phyloP scores from a whole-genome alignment of 495 filamentous ascomycete genomes.

The Penicillium silybi region DNA sequence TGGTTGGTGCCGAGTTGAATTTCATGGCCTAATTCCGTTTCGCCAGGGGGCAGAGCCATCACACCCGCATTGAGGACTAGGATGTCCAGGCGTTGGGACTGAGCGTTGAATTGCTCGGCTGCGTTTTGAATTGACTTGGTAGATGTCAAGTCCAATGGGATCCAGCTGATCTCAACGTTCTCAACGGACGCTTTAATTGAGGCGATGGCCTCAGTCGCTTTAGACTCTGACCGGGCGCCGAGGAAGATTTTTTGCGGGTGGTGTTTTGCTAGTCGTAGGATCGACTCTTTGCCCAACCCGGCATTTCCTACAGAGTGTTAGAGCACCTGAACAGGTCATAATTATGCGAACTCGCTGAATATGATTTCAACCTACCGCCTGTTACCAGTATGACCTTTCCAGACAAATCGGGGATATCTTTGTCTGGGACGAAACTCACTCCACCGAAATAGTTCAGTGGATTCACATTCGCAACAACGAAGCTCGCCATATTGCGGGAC shows the following conservation, averaged over 20 bases:
- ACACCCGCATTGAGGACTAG: constrained; percentile 61
- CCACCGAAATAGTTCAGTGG: constrained; percentile 25
- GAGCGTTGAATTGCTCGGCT: constrained; percentile 39
- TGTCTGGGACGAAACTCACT: constrained; percentile 35
- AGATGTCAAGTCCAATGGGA: constrained; percentile 46
- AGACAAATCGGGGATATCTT: constrained; percentile 49
- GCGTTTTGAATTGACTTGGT: constrained; percentile 48
- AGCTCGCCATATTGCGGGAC: constrained; percentile 15
- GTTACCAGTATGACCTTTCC: constrained; percentile 55
- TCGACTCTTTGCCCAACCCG: constrained; percentile 55
- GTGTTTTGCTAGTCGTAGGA: constrained; percentile 51
- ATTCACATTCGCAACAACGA: constrained; percentile 18
- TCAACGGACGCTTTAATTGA: constrained; percentile 17
- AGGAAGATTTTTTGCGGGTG: constrained; percentile 55
- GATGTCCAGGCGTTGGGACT: constrained; percentile 56
- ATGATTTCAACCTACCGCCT: constrained; percentile 42
- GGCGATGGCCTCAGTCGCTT: constrained; percentile 25
- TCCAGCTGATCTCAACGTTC: constrained; percentile 31
- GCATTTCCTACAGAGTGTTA: constrained; percentile 40
- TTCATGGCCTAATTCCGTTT: constrained; percentile 46
- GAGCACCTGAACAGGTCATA: background rate
- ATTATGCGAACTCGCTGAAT: background rate
- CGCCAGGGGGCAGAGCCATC: constrained; percentile 48
- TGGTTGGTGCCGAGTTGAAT: constrained; percentile 57
- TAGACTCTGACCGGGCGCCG: constrained; percentile 30